Evolutionary conservation across 164 flowering plant species (phyloP), one percentile per base, ranked within the genome.

Genomic region (Litsea cubeba): DNA sequence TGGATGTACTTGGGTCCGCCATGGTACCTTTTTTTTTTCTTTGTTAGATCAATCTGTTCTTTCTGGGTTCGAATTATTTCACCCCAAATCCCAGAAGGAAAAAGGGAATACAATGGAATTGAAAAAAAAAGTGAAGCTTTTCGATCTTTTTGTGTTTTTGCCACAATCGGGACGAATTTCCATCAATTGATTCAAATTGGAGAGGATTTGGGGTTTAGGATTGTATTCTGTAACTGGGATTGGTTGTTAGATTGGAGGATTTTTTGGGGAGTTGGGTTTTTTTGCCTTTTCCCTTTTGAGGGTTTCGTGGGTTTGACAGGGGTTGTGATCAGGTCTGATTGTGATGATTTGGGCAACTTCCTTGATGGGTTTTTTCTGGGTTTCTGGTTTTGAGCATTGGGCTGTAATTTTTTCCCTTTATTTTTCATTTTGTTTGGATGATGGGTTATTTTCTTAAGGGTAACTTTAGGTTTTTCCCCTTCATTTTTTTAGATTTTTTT

Each of bases 351-450:
- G 65, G 58, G 77, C 67, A 28, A 64, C 74, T 78, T 70, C 68
- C 50, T 58, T 72, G 69, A 63, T 69, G 78, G 76, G 75, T 66
- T 78, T 65, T 30, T 78, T 46, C 62, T 71, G 66, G 74, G 75
- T 62, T 78, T 80, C 62, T 76, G 81, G 40, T 62, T 65, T 70
- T 20, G 46, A 12, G 23, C 54, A 30, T 72, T 80, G 85, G 82
- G 84, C 74, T 49, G 40, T 50, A 5, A 32, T 32, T 32, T 5
- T 4, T 32, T 32, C 7, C 40, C 40, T 32, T 32, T 32, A 1
- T 32, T 35, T 35, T 35, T 7, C 46, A 70, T 76, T 75, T 12
- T 4, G 71, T 70, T 75, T 74, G 40, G 74, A 50, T 50, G 73
- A 72, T 74, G 72, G 49, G 65, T 54, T 69, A 28, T 62, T 73